These are phyloP conservation scores for Cerioporus squamosus DNA, from an alignment of 1,284 basidiomycete species.

Conservation along the genomic window DNA sequence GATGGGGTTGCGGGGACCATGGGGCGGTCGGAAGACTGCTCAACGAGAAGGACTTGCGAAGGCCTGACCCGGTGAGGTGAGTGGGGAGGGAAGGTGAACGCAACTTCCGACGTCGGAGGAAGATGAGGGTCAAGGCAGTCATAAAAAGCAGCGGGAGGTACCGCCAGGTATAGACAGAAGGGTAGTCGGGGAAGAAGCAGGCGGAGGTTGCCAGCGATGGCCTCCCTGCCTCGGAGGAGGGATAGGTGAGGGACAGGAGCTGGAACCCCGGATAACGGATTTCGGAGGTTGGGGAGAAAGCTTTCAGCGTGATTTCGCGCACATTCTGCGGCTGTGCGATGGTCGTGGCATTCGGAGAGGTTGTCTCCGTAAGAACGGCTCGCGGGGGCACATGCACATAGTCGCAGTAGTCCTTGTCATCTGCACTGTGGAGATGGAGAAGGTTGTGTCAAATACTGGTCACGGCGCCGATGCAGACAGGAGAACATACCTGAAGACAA, in stretches of 20 bases:
- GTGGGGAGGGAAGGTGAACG: conserved; percentile 57
- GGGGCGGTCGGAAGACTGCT: conserved; percentile 60
- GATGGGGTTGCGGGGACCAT: conserved; percentile 30
- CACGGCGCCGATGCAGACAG: not conserved
- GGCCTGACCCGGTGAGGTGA: conserved; percentile 5
- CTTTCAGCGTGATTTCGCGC: conserved; percentile 77
- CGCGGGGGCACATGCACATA: conserved; percentile 46
- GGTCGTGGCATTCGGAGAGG: not conserved
- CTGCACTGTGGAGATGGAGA: conserved; percentile 56
- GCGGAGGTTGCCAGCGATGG: conserved; percentile 41
- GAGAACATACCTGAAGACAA: conserved; percentile 70
- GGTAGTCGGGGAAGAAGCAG: conserved; percentile 61
- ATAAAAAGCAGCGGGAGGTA: conserved; percentile 52
- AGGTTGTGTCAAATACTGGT: not conserved
- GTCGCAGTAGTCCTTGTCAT: conserved; percentile 91
- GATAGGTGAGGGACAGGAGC: conserved; percentile 72
- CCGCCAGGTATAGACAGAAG: conserved; percentile 48
- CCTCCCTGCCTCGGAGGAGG: conserved; percentile 34
- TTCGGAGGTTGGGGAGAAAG: conserved; percentile 81
- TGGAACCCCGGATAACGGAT: conserved; percentile 85
- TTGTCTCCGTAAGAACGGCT: conserved; percentile 40
- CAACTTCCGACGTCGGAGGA: conserved; percentile 39
- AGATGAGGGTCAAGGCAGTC: conserved; percentile 32
- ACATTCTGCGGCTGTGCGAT: conserved; percentile 25
- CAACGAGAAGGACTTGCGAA: conserved; percentile 42